Percentiles rank a stretch among this genome's conserved stretches.
Conservation (phyloP, 441 rosid species). For the Croton laevigatus region DNA sequence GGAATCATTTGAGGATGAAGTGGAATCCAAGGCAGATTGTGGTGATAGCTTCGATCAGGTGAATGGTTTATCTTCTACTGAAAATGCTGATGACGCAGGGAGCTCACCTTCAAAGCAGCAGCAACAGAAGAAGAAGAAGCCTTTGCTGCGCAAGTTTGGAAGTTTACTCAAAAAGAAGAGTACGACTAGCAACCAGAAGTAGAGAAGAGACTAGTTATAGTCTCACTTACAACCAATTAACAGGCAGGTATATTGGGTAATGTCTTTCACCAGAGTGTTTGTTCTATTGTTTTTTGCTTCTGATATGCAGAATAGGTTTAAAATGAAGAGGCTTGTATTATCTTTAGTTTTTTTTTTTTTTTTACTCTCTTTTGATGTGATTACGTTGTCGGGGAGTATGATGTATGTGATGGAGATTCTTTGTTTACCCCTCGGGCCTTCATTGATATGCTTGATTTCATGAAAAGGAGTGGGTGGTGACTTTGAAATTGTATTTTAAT, state of each 20-base stretch:
- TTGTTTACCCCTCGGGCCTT: conserved; percentile 22
- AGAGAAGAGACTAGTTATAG: conserved; percentile 27
- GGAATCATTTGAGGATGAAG: conserved; percentile 65
- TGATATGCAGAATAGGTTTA: conserved; percentile 37
- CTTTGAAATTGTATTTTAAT: conserved; percentile 24
- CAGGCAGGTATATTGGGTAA: conserved; percentile 35
- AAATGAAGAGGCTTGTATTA: conserved; percentile 43
- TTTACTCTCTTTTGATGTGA: conserved; percentile 28
- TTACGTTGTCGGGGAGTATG: conserved; percentile 28
- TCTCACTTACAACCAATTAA: conserved; percentile 24
- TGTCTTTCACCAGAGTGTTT: conserved; percentile 39
- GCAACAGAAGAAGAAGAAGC: conserved; percentile 79
- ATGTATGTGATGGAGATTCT: conserved; percentile 41
- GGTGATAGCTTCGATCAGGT: conserved; percentile 55
- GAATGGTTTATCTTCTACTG: conserved; percentile 51
- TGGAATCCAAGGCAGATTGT: conserved; percentile 55
- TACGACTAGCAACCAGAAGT: conserved; percentile 50
- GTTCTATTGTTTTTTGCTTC: conserved; percentile 29
- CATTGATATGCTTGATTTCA: conserved; percentile 24
- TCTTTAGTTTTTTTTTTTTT: conserved; percentile 33
- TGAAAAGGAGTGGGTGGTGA: conserved; percentile 30
- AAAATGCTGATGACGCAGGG: conserved; percentile 48
- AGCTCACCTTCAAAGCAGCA: conserved; percentile 59
- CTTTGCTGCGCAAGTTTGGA: conserved; percentile 79
- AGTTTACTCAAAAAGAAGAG: conserved; percentile 82